Percentiles rank a stretch among this genome's conserved stretches.
These are phyloP conservation scores for Hemileccinum rubropunctum DNA, from an alignment of 768 basidiomycete genomes.

Conservation along the genomic window DNA sequence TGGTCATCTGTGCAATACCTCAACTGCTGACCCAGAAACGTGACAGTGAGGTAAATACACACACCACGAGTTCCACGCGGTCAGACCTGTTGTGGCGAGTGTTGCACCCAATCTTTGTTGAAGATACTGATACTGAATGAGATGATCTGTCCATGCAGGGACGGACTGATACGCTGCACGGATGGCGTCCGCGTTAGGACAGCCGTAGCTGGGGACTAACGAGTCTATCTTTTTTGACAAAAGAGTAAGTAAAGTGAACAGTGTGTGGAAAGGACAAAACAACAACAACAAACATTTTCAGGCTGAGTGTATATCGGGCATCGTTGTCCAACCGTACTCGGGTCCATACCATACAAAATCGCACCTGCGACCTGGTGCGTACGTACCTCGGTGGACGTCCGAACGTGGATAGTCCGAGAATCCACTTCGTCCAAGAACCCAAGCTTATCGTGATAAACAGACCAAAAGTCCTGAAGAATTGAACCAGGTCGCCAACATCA, in stretches of 20 bases:
- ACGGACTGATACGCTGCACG: slow-evolving; percentile 42
- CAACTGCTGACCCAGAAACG: background rate
- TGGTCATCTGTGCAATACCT: slow-evolving; percentile 31
- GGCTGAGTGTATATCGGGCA: slow-evolving; percentile 45
- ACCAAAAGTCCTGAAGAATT: slow-evolving; percentile 43
- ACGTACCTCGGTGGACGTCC: slow-evolving; percentile 44
- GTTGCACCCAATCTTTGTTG: slow-evolving; percentile 36
- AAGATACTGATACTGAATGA: slow-evolving; percentile 35
- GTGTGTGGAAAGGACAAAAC: background rate
- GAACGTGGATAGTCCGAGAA: slow-evolving; percentile 38
- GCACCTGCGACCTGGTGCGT: slow-evolving; percentile 48
- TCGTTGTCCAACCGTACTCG: slow-evolving; percentile 22
- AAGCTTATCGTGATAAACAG: slow-evolving; percentile 38
- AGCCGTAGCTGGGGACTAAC: slow-evolving; percentile 43
- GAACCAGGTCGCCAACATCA: background rate
- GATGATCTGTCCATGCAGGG: slow-evolving; percentile 46
- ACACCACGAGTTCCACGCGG: slow-evolving; percentile 50
- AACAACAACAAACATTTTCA: slow-evolving; percentile 32
- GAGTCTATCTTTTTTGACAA: slow-evolving; percentile 44
- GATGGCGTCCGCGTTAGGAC: slow-evolving; percentile 40
- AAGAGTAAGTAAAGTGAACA: background rate
- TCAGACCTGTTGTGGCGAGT: slow-evolving; percentile 40
- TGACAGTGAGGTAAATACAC: slow-evolving; percentile 10
- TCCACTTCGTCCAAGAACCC: slow-evolving; percentile 37
- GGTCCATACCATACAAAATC: slow-evolving; percentile 46